Conservation (phyloP, 371 early-diverging fungal genomes). For the Actinomortierella wolfii region DNA sequence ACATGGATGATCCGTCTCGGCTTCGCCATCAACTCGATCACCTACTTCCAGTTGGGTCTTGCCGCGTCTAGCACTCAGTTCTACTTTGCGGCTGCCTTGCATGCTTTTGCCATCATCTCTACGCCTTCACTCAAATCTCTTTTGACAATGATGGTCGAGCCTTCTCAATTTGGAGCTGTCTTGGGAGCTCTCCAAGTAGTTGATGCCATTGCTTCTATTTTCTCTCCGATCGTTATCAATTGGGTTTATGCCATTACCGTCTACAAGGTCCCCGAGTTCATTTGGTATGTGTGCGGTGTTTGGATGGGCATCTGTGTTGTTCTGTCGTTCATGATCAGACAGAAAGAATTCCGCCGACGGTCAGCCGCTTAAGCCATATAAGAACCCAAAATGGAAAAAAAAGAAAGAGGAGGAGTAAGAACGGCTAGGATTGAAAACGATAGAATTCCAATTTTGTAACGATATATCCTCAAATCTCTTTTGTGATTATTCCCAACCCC, state of each 20-base stretch:
- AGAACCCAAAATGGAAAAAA: no score
- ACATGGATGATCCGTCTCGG: constrained; percentile 55
- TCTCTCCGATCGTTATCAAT: constrained; percentile 27
- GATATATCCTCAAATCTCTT: no score
- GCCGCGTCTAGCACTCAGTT: constrained; percentile 35
- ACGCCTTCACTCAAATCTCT: constrained; percentile 53
- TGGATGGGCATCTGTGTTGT: constrained; percentile 24
- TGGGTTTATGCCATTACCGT: constrained; percentile 56
- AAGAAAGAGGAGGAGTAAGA: no score
- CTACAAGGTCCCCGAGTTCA: constrained; percentile 50
- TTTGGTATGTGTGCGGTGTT: constrained; percentile 45
- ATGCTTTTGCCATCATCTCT: constrained; percentile 46
- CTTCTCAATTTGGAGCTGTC: constrained; percentile 54
- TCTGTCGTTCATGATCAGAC: constrained; percentile 36
- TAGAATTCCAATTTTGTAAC: no score
- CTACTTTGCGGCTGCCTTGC: constrained; percentile 34
- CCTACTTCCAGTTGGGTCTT: constrained; percentile 45
- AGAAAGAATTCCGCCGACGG: constrained; percentile 27
- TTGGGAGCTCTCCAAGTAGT: constrained; percentile 54
- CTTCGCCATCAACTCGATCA: constrained; percentile 33
- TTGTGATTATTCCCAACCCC: no score
- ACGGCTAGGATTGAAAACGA: no score
- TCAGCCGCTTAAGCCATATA: no score
- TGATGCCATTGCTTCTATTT: constrained; percentile 55
- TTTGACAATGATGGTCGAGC: constrained; percentile 49